phyloP scores from a whole-genome alignment of 495 filamentous ascomycete species.

The Ramalina peruviana region DNA sequence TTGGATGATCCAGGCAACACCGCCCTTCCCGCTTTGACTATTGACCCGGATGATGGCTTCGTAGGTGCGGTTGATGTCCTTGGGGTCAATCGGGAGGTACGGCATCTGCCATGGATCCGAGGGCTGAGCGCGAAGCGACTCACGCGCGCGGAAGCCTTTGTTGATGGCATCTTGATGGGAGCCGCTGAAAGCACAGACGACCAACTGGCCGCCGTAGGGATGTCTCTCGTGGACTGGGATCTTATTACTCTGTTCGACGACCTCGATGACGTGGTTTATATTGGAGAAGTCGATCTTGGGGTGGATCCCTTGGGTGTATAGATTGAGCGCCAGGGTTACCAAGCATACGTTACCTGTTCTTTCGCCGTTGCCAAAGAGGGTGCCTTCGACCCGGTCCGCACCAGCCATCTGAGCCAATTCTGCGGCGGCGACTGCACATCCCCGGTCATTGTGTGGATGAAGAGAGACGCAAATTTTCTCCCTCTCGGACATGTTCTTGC shows the following conservation, averaged over 20 bases:
- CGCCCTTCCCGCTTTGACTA: slow-evolving; percentile 89
- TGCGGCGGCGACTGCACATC: slow-evolving; percentile 76
- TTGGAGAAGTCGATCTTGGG: slow-evolving; percentile 87
- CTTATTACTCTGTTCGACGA: slow-evolving; percentile 87
- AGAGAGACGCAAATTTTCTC: slow-evolving; percentile 72
- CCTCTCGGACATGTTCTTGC: slow-evolving; percentile 60
- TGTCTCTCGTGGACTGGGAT: slow-evolving; percentile 82
- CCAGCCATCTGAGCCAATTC: slow-evolving; percentile 97
- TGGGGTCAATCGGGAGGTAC: slow-evolving; percentile 85
- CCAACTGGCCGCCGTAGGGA: slow-evolving; percentile 81
- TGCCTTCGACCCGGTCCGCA: slow-evolving; percentile 87
- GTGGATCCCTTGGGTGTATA: slow-evolving; percentile 89
- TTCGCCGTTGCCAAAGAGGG: slow-evolving; percentile 92
- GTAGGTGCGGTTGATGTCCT: slow-evolving; percentile 90
- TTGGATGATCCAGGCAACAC: slow-evolving; percentile 88
- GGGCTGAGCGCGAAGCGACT: slow-evolving; percentile 40
- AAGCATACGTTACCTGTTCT: slow-evolving; percentile 93
- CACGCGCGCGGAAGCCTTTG: slow-evolving; percentile 75
- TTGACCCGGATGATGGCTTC: slow-evolving; percentile 98
- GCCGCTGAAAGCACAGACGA: slow-evolving; percentile 79
- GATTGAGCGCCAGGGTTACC: slow-evolving; percentile 86
- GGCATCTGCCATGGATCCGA: slow-evolving; percentile 61
- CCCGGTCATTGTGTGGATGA: slow-evolving; percentile 91
- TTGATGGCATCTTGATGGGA: slow-evolving; percentile 97
- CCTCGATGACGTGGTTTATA: slow-evolving; percentile 72